Evolutionary conservation across 768 basidiomycete genomes (phyloP), one percentile per base, ranked within the genome.

Genomic region (Floccularia luteovirens): DNA sequence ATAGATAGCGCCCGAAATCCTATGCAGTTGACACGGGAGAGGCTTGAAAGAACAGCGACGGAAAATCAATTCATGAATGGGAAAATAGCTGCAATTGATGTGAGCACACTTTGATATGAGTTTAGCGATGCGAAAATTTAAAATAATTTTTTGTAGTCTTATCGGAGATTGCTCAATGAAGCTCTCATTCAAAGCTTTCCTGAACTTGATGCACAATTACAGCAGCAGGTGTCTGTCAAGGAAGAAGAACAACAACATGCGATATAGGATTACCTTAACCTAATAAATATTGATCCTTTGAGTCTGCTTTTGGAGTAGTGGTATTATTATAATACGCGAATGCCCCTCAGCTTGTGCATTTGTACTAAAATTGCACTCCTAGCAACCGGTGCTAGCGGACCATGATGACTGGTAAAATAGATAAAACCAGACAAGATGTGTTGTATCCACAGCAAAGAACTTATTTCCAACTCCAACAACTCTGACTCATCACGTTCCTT

Each of bases 41-140:
- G 84, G 37, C 59, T 91, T 11, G 89, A 91, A 61, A 72, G 87
- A 39, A 77, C 86, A 0, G 86, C 89, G 22, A 84, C 85, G 2
- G 90, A 91, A 62, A 91, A 91, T 54, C 89, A 90, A 53, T 90
- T 89, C 48, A 87, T 89, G 82, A 88, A 90, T 52, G 88, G 85
- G 21, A 90, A 90, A 54, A 85, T 91, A 27, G 70, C 73, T 32
- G 89, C 87, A 1, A 73, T 91, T 20, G 73, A 78, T 40, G 86
- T 87, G 46, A 49, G 75, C 50, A 12, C 49, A 21, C 11, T 22
- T 24, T 31, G 23, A 16, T 22, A 7, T 17, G n/a, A 17, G 24
- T 19, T 31, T 4, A 4, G 4, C 12, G 8, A 10, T 42, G 31
- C 14, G 5, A 24, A 41, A 40, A 44, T 46, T n/a, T n/a, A n/a